Evolutionary conservation across 2,329 filamentous ascomycete species (phyloP).

Genomic region (Aspergillus sp.): DNA sequence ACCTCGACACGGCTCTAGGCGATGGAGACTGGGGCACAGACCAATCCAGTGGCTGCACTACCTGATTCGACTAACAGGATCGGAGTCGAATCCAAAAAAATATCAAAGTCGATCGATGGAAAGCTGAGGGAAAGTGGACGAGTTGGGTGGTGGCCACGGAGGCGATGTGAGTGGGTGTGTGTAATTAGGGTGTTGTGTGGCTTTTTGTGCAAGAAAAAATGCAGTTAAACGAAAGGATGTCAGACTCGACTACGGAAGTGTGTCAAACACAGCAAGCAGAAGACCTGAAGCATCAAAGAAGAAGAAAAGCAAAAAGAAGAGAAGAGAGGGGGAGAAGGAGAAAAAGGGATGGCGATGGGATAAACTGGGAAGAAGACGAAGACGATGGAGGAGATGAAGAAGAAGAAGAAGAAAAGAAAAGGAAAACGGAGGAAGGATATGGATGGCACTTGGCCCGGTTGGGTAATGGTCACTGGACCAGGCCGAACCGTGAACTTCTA

Average conservation of each 20-base stretch:
- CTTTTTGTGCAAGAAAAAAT: conserved; percentile 3
- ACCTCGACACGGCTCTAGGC: conserved; percentile 19
- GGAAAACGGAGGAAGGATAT: conserved; percentile 6
- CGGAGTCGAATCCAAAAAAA: conserved; percentile 17
- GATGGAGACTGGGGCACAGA: conserved; percentile 31
- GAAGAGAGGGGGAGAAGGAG: conserved; percentile 9
- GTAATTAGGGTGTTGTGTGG: conserved; percentile 8
- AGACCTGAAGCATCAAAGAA: conserved; percentile 20
- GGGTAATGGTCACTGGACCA: conserved; percentile 11
- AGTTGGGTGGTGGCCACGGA: conserved; percentile 8
- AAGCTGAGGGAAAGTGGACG: conserved; percentile 8
- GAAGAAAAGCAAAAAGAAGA: conserved; percentile 17
- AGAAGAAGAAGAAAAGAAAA: conserved; percentile 9
- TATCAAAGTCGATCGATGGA: conserved; percentile 10
- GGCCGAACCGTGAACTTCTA: conserved; percentile 7
- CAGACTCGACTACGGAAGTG: conserved; percentile 32
- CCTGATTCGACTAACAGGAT: conserved; percentile 20
- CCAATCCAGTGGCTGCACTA: conserved; percentile 41
- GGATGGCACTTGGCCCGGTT: conserved; percentile 17
- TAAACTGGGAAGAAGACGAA: conserved; percentile 9
- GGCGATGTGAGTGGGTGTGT: background rate
- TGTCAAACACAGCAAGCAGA: conserved; percentile 39
- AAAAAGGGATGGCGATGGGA: conserved; percentile 8
- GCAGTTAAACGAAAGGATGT: conserved; percentile 29
- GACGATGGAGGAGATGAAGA: conserved; percentile 12